A percentile compares a stretch with the other conserved stretches of the same genome.
Evolutionary conservation across 805 yeast genomes (phyloP).

Genomic region (Ogataea populi-albae): DNA sequence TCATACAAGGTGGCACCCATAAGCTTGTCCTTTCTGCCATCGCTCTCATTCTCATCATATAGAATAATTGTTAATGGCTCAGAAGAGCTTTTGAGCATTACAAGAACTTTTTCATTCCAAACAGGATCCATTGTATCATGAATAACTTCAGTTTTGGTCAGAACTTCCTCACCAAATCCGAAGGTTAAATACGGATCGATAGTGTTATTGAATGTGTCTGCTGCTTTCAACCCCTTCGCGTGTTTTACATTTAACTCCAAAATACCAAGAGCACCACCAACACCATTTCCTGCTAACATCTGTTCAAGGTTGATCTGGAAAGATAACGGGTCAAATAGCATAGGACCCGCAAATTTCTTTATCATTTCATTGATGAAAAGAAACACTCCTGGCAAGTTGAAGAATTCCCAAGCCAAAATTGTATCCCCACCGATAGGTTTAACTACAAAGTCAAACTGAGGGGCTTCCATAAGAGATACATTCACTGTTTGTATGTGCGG

Average conservation of each 20-base stretch:
- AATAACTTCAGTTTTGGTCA: conserved; percentile 69
- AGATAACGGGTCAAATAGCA: conserved; percentile 84
- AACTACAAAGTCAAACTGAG: conserved; percentile 81
- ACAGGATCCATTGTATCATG: conserved; percentile 67
- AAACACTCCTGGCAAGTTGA: conserved; percentile 82
- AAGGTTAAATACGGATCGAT: conserved; percentile 86
- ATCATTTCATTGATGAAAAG: conserved; percentile 83
- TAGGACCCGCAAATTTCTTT: conserved; percentile 82
- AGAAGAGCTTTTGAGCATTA: conserved; percentile 69
- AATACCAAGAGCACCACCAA: conserved; percentile 83
- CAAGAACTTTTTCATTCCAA: conserved; percentile 77
- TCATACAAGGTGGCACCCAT: conserved; percentile 78
- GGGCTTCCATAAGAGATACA: conserved; percentile 80
- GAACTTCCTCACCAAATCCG: conserved; percentile 54
- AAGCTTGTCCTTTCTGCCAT: conserved; percentile 68
- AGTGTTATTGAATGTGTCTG: conserved; percentile 69
- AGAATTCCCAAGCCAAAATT: conserved; percentile 81
- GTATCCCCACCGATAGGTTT: conserved; percentile 75
- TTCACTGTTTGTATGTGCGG: conserved; percentile 94
- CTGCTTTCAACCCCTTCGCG: conserved; percentile 68
- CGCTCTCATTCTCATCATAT: conserved; percentile 65
- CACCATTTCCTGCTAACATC: conserved; percentile 76
- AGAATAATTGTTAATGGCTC: conserved; percentile 77
- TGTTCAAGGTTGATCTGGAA: conserved; percentile 92
- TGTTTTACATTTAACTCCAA: conserved; percentile 63